Evolutionary conservation across 73 alveolate species (phyloP), one percentile per base, ranked within the genome.

Genomic region (Paramecium sexaurelia): DNA sequence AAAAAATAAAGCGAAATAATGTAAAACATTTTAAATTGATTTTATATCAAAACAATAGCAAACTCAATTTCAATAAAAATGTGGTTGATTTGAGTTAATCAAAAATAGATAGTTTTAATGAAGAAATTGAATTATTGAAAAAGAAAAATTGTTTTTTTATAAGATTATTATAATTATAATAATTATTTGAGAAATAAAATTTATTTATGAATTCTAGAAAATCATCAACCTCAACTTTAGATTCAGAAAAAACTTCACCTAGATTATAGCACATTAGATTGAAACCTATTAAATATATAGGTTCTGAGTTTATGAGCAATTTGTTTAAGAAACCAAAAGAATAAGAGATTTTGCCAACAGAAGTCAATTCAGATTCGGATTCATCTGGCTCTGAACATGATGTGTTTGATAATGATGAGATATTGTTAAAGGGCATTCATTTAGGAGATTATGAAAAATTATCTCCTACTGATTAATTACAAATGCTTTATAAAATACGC

Each of bases 341-440:
- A 51, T 51, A 51, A 51, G 67, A 51, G 67, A 51, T 51, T 51
- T 19, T 51, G 13, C 67, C 67, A 51, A 51, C 22, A 51, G 27
- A 51, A n/a, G 29, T 51, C 15, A 51, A 51, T 51, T 51, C 67
- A 51, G 86, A 71, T 37, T 71, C 86, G 11, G 55, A 32, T 71
- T 71, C 86, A 15, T 32, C 55, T 32, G 86, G 86, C 9, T 71
- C 86, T 1, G 86, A 71, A 71, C 86, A 71, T 71, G 86, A 71
- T 32, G 86, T 71, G 17, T 71, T 32, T 13, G 86, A 71, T 33
- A 71, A 71, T 71, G 86, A 71, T 71, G 86, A 71, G 37, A 35
- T 71, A 33, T 40, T 71, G 61, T 20, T 71, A 3, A 29, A 71
- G 33, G 86, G 86, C 9, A 71, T 71, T 20, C 86, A 71, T 36